Conservation (phyloP, 2,329 filamentous ascomycete species). For the Beauveria bassiana region DNA sequence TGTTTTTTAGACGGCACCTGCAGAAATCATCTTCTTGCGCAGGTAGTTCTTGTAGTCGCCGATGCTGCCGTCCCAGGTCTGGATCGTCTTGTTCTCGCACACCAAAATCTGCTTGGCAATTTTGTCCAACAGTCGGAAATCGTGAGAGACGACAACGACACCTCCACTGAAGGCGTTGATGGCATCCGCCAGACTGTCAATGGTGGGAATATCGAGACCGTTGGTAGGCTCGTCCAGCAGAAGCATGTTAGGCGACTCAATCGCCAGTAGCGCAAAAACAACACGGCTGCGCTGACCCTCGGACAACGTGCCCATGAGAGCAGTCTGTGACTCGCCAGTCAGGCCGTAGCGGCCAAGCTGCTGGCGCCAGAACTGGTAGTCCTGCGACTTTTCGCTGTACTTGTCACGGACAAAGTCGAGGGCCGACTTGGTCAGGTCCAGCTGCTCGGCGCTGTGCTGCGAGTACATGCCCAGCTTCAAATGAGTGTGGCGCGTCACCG, state of each 20-base stretch:
- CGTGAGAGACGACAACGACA: slow-evolving; percentile 97
- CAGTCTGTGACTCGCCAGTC: slow-evolving; percentile 86
- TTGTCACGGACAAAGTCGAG: slow-evolving; percentile 97
- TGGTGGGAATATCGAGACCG: slow-evolving; percentile 97
- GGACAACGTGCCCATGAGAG: slow-evolving; percentile 94
- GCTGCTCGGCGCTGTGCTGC: slow-evolving; percentile 96
- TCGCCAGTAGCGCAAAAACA: slow-evolving; percentile 91
- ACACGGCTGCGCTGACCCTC: slow-evolving; percentile 98
- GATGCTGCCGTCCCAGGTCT: slow-evolving; percentile 80
- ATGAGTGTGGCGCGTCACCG: slow-evolving; percentile 88
- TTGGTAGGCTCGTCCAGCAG: slow-evolving; percentile 98
- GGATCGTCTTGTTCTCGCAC: slow-evolving; percentile 95
- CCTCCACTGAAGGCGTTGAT: slow-evolving; percentile 95
- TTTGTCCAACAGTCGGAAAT: slow-evolving; percentile 98
- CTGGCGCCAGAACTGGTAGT: slow-evolving; percentile 99
- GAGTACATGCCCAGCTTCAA: slow-evolving; percentile 97
- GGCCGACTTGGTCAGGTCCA: slow-evolving; percentile 94
- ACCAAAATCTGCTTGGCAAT: slow-evolving; percentile 99
- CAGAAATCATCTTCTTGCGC: slow-evolving; percentile 94
- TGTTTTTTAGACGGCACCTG: slow-evolving; percentile 67
- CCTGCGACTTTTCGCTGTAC: slow-evolving; percentile 80
- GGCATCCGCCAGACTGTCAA: slow-evolving; percentile 93
- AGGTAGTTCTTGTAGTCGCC: slow-evolving; percentile 97
- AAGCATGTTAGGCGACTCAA: slow-evolving; percentile 95
- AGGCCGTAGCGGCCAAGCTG: slow-evolving; percentile 94